Percentiles rank a stretch among this genome's conserved stretches.
Evolutionary conservation across 1,284 basidiomycete species (phyloP).

Genomic region (Ceratobasidium sp.): DNA sequence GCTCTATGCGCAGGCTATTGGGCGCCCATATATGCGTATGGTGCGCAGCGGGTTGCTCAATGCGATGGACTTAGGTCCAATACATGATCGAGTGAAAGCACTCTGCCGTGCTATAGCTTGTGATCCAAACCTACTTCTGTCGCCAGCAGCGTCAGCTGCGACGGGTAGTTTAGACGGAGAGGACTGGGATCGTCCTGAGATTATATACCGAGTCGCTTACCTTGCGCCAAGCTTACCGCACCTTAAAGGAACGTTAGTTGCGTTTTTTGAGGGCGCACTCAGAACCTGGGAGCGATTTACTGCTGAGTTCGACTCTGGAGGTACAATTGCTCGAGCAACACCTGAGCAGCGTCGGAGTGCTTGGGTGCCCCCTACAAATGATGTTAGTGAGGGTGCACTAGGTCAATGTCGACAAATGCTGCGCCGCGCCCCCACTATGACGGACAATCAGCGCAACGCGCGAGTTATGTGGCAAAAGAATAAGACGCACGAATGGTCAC

Average conservation of each 20-base stretch:
- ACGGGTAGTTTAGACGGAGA: background rate
- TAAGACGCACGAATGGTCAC: background rate
- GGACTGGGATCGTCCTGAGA: slow-evolving; percentile 12
- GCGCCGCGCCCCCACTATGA: background rate
- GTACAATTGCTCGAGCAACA: slow-evolving; percentile 4
- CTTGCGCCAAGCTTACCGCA: slow-evolving; percentile 3
- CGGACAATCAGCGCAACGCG: slow-evolving; percentile 24
- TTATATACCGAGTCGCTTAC: background rate
- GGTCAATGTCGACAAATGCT: slow-evolving; percentile 22
- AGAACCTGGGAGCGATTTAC: slow-evolving; percentile 37
- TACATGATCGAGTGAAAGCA: slow-evolving; percentile 35
- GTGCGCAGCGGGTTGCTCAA: slow-evolving; percentile 51
- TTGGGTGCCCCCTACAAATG: slow-evolving; percentile 30
- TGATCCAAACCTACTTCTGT: slow-evolving; percentile 38
- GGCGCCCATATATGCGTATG: slow-evolving; percentile 55
- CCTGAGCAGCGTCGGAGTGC: background rate
- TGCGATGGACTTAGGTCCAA: slow-evolving; percentile 49
- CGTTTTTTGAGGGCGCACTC: slow-evolving; percentile 39
- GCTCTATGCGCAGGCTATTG: slow-evolving; percentile 55
- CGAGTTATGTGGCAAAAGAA: slow-evolving; percentile 19
- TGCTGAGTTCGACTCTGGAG: slow-evolving; percentile 14
- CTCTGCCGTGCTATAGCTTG: slow-evolving; percentile 35
- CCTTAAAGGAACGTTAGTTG: background rate
- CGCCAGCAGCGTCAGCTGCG: background rate
- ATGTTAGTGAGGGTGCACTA: slow-evolving; percentile 25